Evolutionary conservation across 2,329 filamentous ascomycete genomes (phyloP).

Genomic region (Akanthomyces muscarius): DNA sequence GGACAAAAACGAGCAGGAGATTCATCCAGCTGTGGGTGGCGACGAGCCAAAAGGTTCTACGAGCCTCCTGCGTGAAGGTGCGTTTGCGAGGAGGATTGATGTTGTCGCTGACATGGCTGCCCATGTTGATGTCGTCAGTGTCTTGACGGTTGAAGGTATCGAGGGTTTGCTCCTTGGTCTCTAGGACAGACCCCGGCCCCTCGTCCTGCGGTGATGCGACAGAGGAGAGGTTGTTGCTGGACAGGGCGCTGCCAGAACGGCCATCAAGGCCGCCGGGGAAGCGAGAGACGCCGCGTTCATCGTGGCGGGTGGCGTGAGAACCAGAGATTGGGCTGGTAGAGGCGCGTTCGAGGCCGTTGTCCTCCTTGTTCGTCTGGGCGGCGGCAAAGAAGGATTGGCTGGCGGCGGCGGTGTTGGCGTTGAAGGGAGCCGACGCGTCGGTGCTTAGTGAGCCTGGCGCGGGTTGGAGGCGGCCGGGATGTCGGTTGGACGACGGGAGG

Average conservation of each 20-base stretch:
- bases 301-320: constrained; percentile 21
- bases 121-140: constrained; percentile 27
- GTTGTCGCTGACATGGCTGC: constrained; percentile 30
- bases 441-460: constrained; percentile 27
- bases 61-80: constrained; percentile 46
- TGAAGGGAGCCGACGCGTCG: constrained; percentile 23
- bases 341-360: constrained; percentile 20
- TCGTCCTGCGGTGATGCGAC: constrained; percentile 45
- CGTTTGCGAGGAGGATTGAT: constrained; percentile 31
- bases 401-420: constrained; percentile 29
- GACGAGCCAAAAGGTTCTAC: constrained; percentile 48
- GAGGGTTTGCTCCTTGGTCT: constrained; percentile 23
- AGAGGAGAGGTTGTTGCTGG: constrained; percentile 32
- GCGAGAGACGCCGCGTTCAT: constrained; percentile 21
- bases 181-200: constrained; percentile 56
- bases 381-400: constrained; percentile 19
- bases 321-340: constrained; percentile 22
- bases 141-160: constrained; percentile 20
- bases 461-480: constrained; percentile 21
- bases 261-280: constrained; percentile 21
- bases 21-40: constrained; percentile 77
- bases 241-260: constrained; percentile 26
- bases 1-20: constrained; percentile 71
- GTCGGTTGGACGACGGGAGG: constrained; percentile 33
- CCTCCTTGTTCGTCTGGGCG: not conserved